These are phyloP conservation scores for Cercospora sp. DNA, from an alignment of 2,329 filamentous ascomycete genomes.

Conservation along the genomic window DNA sequence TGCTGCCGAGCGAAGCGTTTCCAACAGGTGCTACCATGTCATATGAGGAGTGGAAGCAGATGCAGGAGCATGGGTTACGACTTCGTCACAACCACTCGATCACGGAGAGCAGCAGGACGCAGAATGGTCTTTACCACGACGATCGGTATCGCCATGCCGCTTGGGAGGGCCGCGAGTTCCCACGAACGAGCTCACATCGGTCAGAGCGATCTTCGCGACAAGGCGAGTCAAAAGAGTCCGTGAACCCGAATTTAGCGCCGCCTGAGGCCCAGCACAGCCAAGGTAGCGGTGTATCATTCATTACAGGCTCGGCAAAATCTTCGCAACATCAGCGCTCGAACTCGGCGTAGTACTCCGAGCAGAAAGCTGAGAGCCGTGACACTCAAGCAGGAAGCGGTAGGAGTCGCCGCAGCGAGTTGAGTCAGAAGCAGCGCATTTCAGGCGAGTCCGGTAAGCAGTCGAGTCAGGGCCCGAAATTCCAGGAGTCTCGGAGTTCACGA, in stretches of 20 bases:
- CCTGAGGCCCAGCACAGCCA: neutral
- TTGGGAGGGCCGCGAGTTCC: conserved; percentile 15
- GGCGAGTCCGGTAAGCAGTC: neutral
- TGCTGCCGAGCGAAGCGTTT: conserved; percentile 24
- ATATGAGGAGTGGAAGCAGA: conserved; percentile 33
- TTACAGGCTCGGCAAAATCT: conserved; percentile 4
- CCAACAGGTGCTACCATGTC: conserved; percentile 29
- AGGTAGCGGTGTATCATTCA: conserved; percentile 2
- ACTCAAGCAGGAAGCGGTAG: neutral
- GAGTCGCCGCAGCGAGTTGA: neutral
- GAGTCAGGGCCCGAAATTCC: neutral
- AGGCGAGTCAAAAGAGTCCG: neutral
- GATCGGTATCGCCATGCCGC: conserved; percentile 21
- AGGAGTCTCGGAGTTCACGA: neutral
- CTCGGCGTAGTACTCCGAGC: conserved; percentile 9
- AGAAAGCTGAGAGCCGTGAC: neutral
- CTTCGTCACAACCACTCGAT: conserved; percentile 26
- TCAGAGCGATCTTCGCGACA: neutral
- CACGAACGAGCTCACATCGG: neutral
- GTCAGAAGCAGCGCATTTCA: neutral
- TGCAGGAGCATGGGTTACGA: conserved; percentile 27
- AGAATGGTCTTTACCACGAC: conserved; percentile 16
- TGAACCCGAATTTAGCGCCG: neutral
- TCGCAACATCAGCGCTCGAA: conserved; percentile 10
- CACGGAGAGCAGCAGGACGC: conserved; percentile 26